Conservation (phyloP, 768 basidiomycete species). For the Cystofilobasidium bisporidii region DNA sequence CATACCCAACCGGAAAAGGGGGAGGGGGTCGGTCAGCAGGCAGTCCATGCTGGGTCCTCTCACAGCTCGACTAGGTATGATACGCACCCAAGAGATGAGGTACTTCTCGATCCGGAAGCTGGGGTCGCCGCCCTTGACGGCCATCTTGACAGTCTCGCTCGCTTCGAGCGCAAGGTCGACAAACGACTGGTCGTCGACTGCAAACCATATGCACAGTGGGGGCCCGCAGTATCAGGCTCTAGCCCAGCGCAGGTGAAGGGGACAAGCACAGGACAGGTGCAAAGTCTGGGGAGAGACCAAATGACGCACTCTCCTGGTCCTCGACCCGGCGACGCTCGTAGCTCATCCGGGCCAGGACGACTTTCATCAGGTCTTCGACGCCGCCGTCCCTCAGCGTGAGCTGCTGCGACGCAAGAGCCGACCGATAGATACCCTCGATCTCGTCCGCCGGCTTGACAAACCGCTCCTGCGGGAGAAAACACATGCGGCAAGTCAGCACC, state of each 20-base stretch:
- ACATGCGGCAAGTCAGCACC: no score
- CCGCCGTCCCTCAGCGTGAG: constrained; percentile 37
- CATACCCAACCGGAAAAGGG: no score
- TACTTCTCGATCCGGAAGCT: constrained; percentile 74
- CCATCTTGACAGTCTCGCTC: constrained; percentile 50
- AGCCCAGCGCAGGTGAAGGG: no score
- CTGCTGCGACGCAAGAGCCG: constrained; percentile 51
- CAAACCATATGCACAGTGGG: no score
- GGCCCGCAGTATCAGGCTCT: no score
- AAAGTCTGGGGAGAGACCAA: no score
- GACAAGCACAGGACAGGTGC: no score
- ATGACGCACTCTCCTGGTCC: constrained; percentile 42
- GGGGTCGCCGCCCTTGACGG: constrained; percentile 54
- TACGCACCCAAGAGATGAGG: constrained; percentile 56
- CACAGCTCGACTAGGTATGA: background rate
- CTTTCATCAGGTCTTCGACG: constrained; percentile 55
- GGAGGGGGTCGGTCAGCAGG: no score
- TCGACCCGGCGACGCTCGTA: constrained; percentile 54
- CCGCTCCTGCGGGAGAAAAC: constrained; percentile 21
- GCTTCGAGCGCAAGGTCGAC: constrained; percentile 39
- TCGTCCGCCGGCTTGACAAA: constrained; percentile 2
- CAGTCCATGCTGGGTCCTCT: no score
- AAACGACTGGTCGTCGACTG: constrained; percentile 13
- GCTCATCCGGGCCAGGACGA: constrained; percentile 57
- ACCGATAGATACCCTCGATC: constrained; percentile 45